Base-by-base conservation (phyloP, 805 yeast species). In the Wickerhamomyces hampshirensis region DNA sequence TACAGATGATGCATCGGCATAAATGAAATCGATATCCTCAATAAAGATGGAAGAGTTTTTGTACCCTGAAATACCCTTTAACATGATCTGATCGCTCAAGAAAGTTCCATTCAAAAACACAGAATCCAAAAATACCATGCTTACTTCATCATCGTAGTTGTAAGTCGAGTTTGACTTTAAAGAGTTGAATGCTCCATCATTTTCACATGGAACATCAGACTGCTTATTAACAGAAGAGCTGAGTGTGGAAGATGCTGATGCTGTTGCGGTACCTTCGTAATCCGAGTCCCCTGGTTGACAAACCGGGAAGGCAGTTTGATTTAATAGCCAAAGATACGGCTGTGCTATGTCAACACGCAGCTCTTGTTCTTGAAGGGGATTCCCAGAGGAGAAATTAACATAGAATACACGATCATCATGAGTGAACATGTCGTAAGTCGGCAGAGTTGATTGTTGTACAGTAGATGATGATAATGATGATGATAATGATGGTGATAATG, bases 281-380 rank as follows among this genome's bases (percentile, higher is more conserved):
- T 35, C 43, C 2, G 39, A 26, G 7, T 18, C 18, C 27, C 35
- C 26, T 36, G 17, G 24, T 19, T 31, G 18, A 37, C 50, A 42
- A 1, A 12, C 13, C 5, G 44, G 37, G 29, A 34, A 45, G 3
- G 34, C 36, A 2, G 31, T 34, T 5, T 42, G 44, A 18, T 59
- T 46, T 2, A 59, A 27, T 2, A 61, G 50, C 69, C 69, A 66
- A 2, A 56, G 33, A 33, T 58, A 63, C 1, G 70, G 69, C 34
- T 64, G 65, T 5, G 62, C 54, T 7, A 60, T 55, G 42, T 66
- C 71, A 3, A 67, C 43, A 23, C 62, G 47, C 4, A 67, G 40
- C 9, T 29, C 31, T 14, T 53, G 59, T 1, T 17, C 9, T 40
- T 64, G 68, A 0, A 38, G 35, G 1, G 65, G 60, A 0, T 45